phyloP scores from a whole-genome alignment of 2,329 filamentous ascomycete species.

The Aureobasidium leucospermi region DNA sequence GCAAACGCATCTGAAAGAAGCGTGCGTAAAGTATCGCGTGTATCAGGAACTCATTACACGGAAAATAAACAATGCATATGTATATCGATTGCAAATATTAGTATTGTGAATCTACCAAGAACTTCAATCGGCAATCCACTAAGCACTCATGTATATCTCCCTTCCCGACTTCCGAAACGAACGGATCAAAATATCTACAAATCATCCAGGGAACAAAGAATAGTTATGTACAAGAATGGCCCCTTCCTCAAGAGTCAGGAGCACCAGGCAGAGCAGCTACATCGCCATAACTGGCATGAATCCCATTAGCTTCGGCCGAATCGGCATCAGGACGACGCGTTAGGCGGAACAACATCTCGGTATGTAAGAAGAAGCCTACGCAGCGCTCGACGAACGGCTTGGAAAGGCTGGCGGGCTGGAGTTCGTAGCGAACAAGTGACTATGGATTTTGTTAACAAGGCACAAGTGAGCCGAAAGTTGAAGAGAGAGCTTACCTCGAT shows the following conservation, averaged over 20 bases:
- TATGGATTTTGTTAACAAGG: conserved; percentile 15
- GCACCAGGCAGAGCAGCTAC: conserved; percentile 23
- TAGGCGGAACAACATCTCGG: conserved; percentile 31
- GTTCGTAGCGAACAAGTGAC: conserved; percentile 30
- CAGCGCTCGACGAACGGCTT: conserved; percentile 31
- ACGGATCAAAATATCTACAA: neutral
- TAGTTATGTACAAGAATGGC: neutral
- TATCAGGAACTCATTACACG: too few species aligned
- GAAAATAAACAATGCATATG: too few species aligned
- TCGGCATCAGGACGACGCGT: conserved; percentile 23
- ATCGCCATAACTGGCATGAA: conserved; percentile 14
- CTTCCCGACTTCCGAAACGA: neutral
- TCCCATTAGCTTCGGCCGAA: neutral
- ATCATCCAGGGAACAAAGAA: too few species aligned
- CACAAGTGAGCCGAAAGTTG: neutral
- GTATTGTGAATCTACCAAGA: too few species aligned
- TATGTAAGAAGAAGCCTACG: conserved; percentile 32
- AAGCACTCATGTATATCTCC: too few species aligned
- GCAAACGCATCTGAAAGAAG: too few species aligned
- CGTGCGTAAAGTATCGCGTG: too few species aligned
- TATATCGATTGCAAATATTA: too few species aligned
- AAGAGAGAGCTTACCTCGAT: conserved; percentile 26
- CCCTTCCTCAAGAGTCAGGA: conserved; percentile 14
- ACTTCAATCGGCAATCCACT: too few species aligned
- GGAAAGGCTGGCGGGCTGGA: conserved; percentile 31